Evolutionary conservation across 108 stramenopile genomes (phyloP).

Genomic region (Epipyxis sp.): DNA sequence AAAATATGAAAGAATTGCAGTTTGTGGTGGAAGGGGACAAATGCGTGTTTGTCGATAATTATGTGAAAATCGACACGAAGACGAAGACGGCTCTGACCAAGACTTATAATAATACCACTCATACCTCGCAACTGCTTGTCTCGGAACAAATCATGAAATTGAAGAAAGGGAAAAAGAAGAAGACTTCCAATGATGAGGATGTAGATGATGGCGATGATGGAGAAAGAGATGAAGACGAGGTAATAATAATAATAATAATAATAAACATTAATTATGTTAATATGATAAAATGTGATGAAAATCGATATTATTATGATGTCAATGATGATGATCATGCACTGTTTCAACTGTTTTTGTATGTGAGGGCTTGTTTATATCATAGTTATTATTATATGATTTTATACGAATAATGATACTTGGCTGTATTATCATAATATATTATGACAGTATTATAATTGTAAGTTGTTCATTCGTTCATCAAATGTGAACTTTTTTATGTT

Average conservation of each 20-base stretch:
- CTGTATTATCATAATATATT: no score
- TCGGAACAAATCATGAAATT: constrained; percentile 61
- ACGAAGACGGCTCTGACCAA: constrained; percentile 77
- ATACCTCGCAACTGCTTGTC: constrained; percentile 76
- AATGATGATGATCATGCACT: constrained; percentile 33
- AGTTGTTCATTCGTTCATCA: no score
- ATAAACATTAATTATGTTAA: no score
- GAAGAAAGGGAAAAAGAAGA: constrained; percentile 36
- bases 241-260: no score
- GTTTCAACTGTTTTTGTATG: no score
- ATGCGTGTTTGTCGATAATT: constrained; percentile 28
- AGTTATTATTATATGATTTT: no score
- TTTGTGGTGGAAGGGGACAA: constrained; percentile 37
- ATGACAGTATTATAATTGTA: no score
- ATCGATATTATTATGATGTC: constrained; percentile 37
- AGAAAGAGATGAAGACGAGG: constrained; percentile 44
- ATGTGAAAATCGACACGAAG: constrained; percentile 64
- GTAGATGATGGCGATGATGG: constrained; percentile 56
- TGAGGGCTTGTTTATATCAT: no score
- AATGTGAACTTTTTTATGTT: no score
- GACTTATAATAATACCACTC: constrained; percentile 68
- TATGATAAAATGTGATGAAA: constrained; percentile 39
- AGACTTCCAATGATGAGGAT: constrained; percentile 42
- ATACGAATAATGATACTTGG: no score
- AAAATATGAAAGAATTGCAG: constrained; percentile 73